Percentiles rank a stretch among this genome's conserved stretches.
These are phyloP conservation scores for Fomitiporia mediterranea DNA, from an alignment of 1,284 basidiomycete species.

Conservation along the genomic window DNA sequence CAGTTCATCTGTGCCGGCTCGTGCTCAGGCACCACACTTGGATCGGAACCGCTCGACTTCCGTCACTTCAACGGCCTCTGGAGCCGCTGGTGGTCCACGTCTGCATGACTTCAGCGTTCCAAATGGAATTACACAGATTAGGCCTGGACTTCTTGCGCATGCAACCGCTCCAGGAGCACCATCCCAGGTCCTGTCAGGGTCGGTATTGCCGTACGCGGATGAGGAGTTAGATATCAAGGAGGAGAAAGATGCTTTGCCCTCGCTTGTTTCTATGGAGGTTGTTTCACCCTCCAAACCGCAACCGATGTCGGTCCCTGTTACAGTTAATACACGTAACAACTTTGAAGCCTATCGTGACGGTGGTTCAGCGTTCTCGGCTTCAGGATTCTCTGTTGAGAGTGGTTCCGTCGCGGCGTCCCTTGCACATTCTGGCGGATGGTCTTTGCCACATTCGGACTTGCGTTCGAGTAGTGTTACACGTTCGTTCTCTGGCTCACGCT, in stretches of 20 bases:
- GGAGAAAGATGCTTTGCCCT: neutral
- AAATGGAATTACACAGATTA: constrained; percentile 27
- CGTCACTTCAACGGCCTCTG: constrained; percentile 31
- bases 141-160: constrained; percentile 23
- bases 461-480: constrained; percentile 31
- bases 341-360: constrained; percentile 25
- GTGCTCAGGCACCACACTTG: constrained; percentile 28
- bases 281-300: constrained; percentile 11
- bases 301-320: constrained; percentile 16
- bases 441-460: constrained; percentile 47
- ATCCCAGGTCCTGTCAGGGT: constrained; percentile 40
- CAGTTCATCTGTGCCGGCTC: constrained; percentile 23
- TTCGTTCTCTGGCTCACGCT: constrained; percentile 33
- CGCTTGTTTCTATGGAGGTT: constrained; percentile 3
- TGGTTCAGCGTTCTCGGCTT: constrained; percentile 27
- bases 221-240: constrained; percentile 8
- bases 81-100: constrained; percentile 45
- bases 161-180: constrained; percentile 25
- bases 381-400: constrained; percentile 29
- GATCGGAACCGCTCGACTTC: constrained; percentile 30
- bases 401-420: constrained; percentile 22
- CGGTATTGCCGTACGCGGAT: constrained; percentile 14
- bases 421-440: constrained; percentile 40
- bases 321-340: neutral
- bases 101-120: constrained; percentile 60